Conservation (phyloP, 2,329 filamentous ascomycete genomes). For the Elsinoe necatrix region DNA sequence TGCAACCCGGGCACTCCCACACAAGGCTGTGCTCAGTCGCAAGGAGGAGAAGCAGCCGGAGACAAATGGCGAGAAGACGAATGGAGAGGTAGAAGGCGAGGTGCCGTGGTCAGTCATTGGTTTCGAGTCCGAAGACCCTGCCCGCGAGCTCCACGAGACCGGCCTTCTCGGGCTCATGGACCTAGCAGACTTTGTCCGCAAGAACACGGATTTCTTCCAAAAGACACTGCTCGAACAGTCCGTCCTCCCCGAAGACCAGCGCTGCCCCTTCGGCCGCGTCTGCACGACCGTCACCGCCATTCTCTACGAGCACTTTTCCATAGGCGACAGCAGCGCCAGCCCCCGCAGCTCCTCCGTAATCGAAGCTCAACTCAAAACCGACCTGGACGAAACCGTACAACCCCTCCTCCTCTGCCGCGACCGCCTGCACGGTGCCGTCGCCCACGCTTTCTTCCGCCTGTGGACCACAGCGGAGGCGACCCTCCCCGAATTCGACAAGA, state of each 20-base stretch:
- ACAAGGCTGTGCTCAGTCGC: background rate
- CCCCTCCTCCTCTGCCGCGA: constrained; percentile 91
- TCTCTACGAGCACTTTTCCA: constrained; percentile 90
- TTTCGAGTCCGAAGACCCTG: constrained; percentile 83
- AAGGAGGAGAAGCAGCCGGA: constrained; percentile 43
- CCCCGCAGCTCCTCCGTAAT: constrained; percentile 16
- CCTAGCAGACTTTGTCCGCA: constrained; percentile 83
- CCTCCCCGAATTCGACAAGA: constrained; percentile 83
- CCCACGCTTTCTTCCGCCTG: constrained; percentile 80
- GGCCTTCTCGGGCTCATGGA: constrained; percentile 98
- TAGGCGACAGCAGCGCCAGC: constrained; percentile 45
- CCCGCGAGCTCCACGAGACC: constrained; percentile 71
- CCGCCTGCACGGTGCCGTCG: constrained; percentile 70
- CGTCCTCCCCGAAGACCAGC: constrained; percentile 57
- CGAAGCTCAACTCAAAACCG: constrained; percentile 64
- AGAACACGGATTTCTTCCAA: constrained; percentile 85
- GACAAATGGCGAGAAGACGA: constrained; percentile 33
- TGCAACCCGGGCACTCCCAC: constrained; percentile 1
- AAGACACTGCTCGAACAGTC: constrained; percentile 87
- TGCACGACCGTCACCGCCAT: constrained; percentile 81
- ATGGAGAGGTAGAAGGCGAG: constrained; percentile 46
- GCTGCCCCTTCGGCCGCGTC: constrained; percentile 79
- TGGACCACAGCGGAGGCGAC: constrained; percentile 88
- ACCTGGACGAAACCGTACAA: constrained; percentile 75
- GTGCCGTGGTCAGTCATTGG: constrained; percentile 85